Evolutionary conservation across 140 eudicot species (phyloP).

Genomic region (Eryngium alpinum): DNA sequence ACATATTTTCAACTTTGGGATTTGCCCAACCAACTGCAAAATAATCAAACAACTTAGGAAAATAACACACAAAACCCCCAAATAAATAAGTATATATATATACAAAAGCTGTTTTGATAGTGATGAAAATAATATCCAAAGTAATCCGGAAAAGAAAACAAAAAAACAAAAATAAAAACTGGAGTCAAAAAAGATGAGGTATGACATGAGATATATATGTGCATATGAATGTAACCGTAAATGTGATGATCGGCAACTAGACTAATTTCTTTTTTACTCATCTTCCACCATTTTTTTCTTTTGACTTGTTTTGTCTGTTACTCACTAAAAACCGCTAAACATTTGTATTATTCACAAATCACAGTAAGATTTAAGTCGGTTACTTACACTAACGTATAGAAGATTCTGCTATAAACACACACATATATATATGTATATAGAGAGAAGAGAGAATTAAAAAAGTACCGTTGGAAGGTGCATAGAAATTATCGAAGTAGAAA

Average conservation of each 20-base stretch:
- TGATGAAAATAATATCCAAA: background rate
- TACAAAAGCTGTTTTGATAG: background rate
- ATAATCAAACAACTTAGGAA: background rate
- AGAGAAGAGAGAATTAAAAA: background rate
- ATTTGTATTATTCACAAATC: slow-evolving; percentile 8
- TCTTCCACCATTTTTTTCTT: slow-evolving; percentile 21
- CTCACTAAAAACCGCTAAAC: background rate
- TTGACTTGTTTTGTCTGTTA: slow-evolving; percentile 26
- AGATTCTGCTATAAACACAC: background rate
- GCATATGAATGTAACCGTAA: slow-evolving; percentile 12
- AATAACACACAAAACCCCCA: too few relatives aligned
- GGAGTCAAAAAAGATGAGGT: background rate
- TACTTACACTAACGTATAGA: too few relatives aligned
- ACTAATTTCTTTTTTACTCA: slow-evolving; percentile 5
- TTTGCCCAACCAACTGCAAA: slow-evolving; percentile 43
- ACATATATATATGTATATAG: background rate
- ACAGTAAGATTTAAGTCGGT: background rate
- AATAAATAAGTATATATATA: background rate
- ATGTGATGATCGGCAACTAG: background rate
- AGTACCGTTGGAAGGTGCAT: slow-evolving; percentile 43
- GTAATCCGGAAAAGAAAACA: background rate
- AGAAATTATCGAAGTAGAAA: slow-evolving; percentile 67
- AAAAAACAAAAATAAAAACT: background rate
- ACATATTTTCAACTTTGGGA: slow-evolving; percentile 41
- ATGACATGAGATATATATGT: background rate